Base-by-base conservation (phyloP, 257 asterid genomes). In the Lycium barbarum region DNA sequence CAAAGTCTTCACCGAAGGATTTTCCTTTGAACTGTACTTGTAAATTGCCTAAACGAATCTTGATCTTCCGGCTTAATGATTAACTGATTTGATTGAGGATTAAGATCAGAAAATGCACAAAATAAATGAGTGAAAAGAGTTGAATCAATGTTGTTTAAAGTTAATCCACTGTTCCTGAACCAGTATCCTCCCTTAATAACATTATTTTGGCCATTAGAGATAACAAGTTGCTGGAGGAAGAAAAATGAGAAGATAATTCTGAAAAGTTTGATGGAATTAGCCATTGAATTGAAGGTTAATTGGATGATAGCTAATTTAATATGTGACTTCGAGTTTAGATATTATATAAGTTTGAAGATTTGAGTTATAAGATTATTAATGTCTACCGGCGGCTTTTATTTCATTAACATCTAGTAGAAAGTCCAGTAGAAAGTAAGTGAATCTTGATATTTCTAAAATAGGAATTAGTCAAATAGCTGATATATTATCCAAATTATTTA, bases 21-120 rank as follows among this genome's bases (percentile, higher is more conserved):
- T 92, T 85, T 88, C 51, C 35, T 20, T 4, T 22, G 86, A 55
- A 92, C 93, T 2, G 91, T 88, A 7, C 15, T 14, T 7, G 95
- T 89, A 87, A 90, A 92, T 40, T 85, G 89, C 1, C 87, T 58
- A 82, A 92, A 92, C 0, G 89, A 26, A 65, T 84, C 89, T 45
- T 79, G 51, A 79, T 88, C 68, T 2, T 90, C 14, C 78, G 95
- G 12, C 53, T 90, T 65, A 80, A 92, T 59, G 14, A 90, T 62
- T 78, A 91, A 78, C 73, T 86, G 87, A 26, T 86, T 49, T 81
- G 90, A 79, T n/a, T 81, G 78, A 2, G 93, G 20, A n/a, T 89
- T 81, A 74, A 92, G 88, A 51, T 85, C 40, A n/a, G 93, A 90
- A 70, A 92, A 92, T 10, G 93, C 93, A 65, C 90, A 92, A 74